Evolutionary conservation across 805 yeast genomes (phyloP).

Genomic region (Yarrowia phangngaensis): DNA sequence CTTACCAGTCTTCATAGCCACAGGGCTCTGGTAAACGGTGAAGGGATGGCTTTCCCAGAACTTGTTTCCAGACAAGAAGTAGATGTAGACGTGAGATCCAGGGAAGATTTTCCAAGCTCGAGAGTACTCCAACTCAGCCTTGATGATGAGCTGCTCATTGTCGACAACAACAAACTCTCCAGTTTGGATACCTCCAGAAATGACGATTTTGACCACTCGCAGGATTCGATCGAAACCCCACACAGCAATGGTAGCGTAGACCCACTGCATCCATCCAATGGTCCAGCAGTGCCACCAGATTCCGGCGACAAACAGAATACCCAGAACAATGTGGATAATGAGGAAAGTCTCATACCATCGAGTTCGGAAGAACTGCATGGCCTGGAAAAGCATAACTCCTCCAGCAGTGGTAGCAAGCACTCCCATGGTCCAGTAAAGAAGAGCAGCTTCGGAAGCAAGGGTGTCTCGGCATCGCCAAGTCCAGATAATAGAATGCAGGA

Average conservation of each 20-base stretch:
- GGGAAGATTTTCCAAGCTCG: conserved; percentile 48
- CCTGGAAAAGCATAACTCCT: conserved; percentile 47
- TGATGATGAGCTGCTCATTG: conserved; percentile 3
- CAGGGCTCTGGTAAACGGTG: conserved; percentile 41
- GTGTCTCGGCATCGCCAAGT: conserved; percentile 3
- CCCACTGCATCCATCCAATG: conserved; percentile 46
- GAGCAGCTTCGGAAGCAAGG: not conserved
- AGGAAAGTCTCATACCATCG: conserved; percentile 58
- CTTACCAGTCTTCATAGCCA: conserved; percentile 5
- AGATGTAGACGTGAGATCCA: conserved; percentile 55
- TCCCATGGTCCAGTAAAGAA: conserved; percentile 37
- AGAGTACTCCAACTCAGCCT: conserved; percentile 10
- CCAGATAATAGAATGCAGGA: conserved; percentile 33
- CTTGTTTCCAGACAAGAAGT: conserved; percentile 50
- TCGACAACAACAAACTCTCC: conserved; percentile 4
- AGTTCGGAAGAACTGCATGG: conserved; percentile 52
- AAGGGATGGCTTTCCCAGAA: conserved; percentile 79
- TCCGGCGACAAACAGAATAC: conserved; percentile 49
- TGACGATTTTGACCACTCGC: conserved; percentile 53
- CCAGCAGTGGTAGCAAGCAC: conserved; percentile 45
- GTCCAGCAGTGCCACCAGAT: conserved; percentile 55
- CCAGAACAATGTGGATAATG: conserved; percentile 54
- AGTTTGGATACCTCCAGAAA: conserved; percentile 49
- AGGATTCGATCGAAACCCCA: conserved; percentile 68
- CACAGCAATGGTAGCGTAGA: conserved; percentile 54